Conservation (phyloP, 257 asterid genomes). For the Galeopsis tetrahit region DNA sequence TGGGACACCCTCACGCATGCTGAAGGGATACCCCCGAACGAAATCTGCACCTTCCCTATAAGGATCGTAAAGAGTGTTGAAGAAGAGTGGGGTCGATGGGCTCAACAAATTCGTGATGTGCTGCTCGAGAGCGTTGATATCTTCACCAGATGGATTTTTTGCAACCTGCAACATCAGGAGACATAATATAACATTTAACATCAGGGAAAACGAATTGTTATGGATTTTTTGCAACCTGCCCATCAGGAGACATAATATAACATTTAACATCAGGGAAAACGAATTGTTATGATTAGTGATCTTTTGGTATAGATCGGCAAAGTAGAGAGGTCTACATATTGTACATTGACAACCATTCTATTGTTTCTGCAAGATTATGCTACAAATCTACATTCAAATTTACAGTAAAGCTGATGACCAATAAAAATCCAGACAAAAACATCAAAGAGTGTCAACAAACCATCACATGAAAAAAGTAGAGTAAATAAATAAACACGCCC, state of each 20-base stretch:
- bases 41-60: conserved; percentile 81
- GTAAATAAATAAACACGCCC: neutral
- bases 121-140: conserved; percentile 86
- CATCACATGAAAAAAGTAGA: neutral
- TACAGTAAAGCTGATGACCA: conserved; percentile 3
- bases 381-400: neutral
- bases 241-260: neutral
- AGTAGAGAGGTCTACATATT: neutral
- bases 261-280: neutral
- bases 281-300: neutral
- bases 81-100: conserved; percentile 80
- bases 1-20: conserved; percentile 80
- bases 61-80: conserved; percentile 88
- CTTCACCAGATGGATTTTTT: conserved; percentile 77
- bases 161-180: conserved; percentile 58
- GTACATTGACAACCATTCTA: neutral
- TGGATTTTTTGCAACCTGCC: conserved; percentile 85
- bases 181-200: neutral
- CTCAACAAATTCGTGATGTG: conserved; percentile 71
- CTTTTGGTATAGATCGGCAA: neutral
- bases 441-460: conserved; percentile 4
- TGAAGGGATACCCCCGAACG: conserved; percentile 89
- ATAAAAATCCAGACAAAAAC: conserved; percentile 7
- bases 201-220: no score
- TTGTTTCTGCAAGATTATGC: neutral